These are phyloP conservation scores for Verticillium klebahnii DNA, from an alignment of 2,329 filamentous ascomycete genomes.

Conservation along the genomic window DNA sequence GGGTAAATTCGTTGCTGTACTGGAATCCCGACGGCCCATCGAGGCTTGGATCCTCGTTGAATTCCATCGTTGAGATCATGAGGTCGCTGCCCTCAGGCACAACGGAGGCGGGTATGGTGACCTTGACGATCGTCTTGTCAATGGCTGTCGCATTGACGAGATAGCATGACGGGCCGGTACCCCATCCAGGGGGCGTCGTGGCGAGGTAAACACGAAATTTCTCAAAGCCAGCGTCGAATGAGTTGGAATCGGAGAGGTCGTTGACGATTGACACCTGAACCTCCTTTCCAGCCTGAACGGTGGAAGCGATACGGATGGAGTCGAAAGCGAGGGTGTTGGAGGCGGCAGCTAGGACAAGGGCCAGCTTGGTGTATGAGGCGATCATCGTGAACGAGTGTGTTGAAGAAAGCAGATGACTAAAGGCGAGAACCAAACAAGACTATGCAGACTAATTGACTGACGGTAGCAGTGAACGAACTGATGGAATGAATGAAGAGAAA, in stretches of 20 bases:
- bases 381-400: neutral
- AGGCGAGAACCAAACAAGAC: neutral
- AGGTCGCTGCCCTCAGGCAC: slow-evolving; percentile 23
- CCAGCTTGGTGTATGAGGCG: neutral
- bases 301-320: slow-evolving; percentile 1
- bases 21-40: slow-evolving; percentile 8
- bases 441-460: no score
- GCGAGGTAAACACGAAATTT: slow-evolving; percentile 26
- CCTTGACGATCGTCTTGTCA: slow-evolving; percentile 18
- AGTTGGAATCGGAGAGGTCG: slow-evolving; percentile 17
- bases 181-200: slow-evolving; percentile 21
- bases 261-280: slow-evolving; percentile 26
- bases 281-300: slow-evolving; percentile 10
- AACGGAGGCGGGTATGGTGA: slow-evolving; percentile 23
- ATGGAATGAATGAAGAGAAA: neutral
- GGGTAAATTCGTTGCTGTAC: slow-evolving; percentile 10
- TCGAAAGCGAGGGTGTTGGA: neutral
- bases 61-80: slow-evolving; percentile 17
- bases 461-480: neutral
- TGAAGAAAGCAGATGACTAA: neutral
- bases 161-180: slow-evolving; percentile 24
- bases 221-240: slow-evolving; percentile 15
- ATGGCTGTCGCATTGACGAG: slow-evolving; percentile 23
- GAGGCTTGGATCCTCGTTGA: slow-evolving; percentile 5
- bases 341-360: neutral